A percentile compares a stretch with the other conserved stretches of the same genome.
Conservation (phyloP, 2,329 filamentous ascomycete species). For the Venturia asperata region DNA sequence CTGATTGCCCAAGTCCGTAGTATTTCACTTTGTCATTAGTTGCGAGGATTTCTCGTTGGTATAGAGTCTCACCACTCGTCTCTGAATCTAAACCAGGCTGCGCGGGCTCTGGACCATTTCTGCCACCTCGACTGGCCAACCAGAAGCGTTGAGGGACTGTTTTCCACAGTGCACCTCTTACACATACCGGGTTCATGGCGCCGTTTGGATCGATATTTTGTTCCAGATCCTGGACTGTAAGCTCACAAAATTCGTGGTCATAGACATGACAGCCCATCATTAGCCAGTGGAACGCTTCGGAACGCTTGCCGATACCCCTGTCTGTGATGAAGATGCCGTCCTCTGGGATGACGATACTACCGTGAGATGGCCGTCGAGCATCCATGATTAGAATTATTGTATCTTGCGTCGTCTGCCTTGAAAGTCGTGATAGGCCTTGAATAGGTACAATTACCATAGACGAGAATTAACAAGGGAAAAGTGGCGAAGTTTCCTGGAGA, state of each 20-base stretch:
- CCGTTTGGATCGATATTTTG: constrained; percentile 8
- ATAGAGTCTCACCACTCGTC: background rate
- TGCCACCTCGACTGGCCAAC: background rate
- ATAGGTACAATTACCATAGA: background rate
- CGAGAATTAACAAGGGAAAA: background rate
- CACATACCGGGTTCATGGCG: constrained; percentile 6
- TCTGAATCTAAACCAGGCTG: constrained; percentile 10
- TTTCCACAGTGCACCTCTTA: constrained; percentile 16
- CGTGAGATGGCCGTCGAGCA: background rate
- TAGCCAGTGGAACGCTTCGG: constrained; percentile 12
- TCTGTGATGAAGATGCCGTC: constrained; percentile 15
- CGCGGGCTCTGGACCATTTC: constrained; percentile 12
- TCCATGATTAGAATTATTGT: background rate
- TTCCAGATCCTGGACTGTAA: constrained; percentile 9
- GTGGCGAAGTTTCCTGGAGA: background rate
- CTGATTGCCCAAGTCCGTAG: background rate
- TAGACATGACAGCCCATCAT: constrained; percentile 7
- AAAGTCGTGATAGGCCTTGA: background rate
- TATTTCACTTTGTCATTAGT: background rate
- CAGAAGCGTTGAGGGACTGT: constrained; percentile 7
- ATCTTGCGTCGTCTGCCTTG: background rate
- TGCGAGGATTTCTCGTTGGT: background rate
- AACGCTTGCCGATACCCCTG: constrained; percentile 4
- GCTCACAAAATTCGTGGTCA: constrained; percentile 7
- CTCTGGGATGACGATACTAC: background rate